phyloP scores from a whole-genome alignment of 371 early-diverging fungal genomes.

The Fennellomyces sp. region DNA sequence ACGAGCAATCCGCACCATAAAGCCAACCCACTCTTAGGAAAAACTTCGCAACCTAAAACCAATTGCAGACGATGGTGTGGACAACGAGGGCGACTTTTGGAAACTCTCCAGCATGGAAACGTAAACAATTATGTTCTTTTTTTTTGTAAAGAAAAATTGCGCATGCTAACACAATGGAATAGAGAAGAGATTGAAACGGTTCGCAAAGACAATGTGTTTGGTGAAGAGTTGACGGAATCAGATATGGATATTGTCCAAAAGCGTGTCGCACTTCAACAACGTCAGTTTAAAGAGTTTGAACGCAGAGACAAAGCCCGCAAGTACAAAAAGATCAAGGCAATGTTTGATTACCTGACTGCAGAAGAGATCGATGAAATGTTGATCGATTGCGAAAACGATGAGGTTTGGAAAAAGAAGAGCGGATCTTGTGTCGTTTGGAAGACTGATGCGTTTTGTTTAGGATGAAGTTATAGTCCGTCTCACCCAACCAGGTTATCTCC shows the following conservation, averaged over 20 bases:
- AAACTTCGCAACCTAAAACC: conserved; percentile 22
- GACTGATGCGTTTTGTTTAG: conserved; percentile 14
- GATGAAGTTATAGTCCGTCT: conserved; percentile 75
- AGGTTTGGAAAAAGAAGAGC: conserved; percentile 34
- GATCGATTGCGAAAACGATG: conserved; percentile 76
- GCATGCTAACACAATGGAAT: not conserved
- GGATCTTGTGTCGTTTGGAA: not conserved
- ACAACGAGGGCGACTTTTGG: conserved; percentile 18
- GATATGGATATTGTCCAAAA: conserved; percentile 85
- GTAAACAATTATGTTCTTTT: conserved; percentile 7
- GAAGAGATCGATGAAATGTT: conserved; percentile 85
- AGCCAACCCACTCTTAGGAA: conserved; percentile 7
- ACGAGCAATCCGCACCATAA: no score
- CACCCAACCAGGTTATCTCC: conserved; percentile 69
- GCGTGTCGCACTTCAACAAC: conserved; percentile 85
- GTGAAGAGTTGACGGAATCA: conserved; percentile 81
- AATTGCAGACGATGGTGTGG: conserved; percentile 12
- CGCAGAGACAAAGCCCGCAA: conserved; percentile 73
- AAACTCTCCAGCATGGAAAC: conserved; percentile 25
- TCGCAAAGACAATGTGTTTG: conserved; percentile 83
- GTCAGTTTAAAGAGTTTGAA: conserved; percentile 80
- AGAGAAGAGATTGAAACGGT: conserved; percentile 75
- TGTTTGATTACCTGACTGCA: conserved; percentile 73
- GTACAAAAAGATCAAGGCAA: conserved; percentile 64
- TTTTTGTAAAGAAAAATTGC: not conserved